Conservation (phyloP, 2,329 filamentous ascomycete species). For the Ceratocystis papillata region DNA sequence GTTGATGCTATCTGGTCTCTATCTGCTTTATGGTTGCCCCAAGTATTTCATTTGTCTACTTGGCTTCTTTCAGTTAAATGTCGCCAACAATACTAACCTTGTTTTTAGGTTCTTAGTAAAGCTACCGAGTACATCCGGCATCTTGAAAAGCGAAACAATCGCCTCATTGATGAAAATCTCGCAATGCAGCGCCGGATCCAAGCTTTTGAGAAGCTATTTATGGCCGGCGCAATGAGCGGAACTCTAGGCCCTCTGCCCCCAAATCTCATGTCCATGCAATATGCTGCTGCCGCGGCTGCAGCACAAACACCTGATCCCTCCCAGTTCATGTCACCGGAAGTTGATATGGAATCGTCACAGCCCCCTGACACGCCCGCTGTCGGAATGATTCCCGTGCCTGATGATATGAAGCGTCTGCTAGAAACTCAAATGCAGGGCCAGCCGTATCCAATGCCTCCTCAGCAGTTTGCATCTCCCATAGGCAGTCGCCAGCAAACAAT, state of each 20-base stretch:
- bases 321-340: constrained; percentile 35
- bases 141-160: constrained; percentile 79
- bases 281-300: constrained; percentile 29
- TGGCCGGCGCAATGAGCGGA: constrained; percentile 59
- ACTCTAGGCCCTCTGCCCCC: constrained; percentile 46
- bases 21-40: neutral
- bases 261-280: constrained; percentile 44
- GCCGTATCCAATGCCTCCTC: constrained; percentile 41
- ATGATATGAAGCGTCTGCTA: constrained; percentile 53
- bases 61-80: neutral
- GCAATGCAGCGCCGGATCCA: constrained; percentile 68
- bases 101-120: constrained; percentile 66
- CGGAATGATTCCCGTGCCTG: constrained; percentile 56
- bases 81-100: neutral
- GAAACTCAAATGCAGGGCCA: constrained; percentile 47
- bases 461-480: constrained; percentile 40
- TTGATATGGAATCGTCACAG: constrained; percentile 38
- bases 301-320: constrained; percentile 27
- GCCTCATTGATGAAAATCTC: constrained; percentile 69
- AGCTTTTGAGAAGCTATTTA: constrained; percentile 68
- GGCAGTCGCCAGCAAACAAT: constrained; percentile 47
- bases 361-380: constrained; percentile 36
- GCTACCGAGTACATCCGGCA: constrained; percentile 94
- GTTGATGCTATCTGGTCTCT: constrained; percentile 1
- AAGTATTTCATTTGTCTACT: neutral